phyloP scores from a whole-genome alignment of 1,284 basidiomycete genomes.

The Ustilago sp. region DNA sequence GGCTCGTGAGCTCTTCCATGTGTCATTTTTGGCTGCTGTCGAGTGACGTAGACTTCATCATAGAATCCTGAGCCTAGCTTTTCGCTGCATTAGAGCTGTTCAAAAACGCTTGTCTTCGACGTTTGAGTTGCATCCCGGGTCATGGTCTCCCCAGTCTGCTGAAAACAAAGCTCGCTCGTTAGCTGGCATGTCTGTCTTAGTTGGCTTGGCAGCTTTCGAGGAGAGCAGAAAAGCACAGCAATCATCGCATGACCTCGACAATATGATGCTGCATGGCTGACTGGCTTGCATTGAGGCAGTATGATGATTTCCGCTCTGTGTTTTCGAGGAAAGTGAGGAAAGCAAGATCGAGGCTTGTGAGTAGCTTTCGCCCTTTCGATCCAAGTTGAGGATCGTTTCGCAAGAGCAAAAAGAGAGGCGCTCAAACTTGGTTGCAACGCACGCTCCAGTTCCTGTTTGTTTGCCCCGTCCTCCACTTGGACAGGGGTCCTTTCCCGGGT shows the following conservation, averaged over 20 bases:
- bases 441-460: conserved; percentile 13
- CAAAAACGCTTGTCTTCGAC: conserved; percentile 4
- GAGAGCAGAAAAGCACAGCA: neutral
- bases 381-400: conserved; percentile 14
- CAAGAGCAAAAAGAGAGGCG: neutral
- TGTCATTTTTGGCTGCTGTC: conserved; percentile 21
- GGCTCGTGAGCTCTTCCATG: conserved; percentile 24
- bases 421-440: conserved; percentile 2
- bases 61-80: neutral
- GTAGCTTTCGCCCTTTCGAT: conserved; percentile 10
- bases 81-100: neutral
- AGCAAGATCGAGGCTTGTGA: neutral
- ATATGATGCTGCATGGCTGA: conserved; percentile 17
- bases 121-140: neutral
- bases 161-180: neutral
- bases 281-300: neutral
- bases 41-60: conserved; percentile 27
- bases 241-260: neutral
- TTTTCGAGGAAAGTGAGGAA: neutral
- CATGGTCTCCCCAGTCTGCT: neutral
- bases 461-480: conserved; percentile 13
- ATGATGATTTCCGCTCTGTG: conserved; percentile 10
- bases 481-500: neutral
- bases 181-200: neutral
- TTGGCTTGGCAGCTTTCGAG: conserved; percentile 4